Conservation (phyloP, 176 grass and related monocot genomes). For the Themeda triandra region DNA sequence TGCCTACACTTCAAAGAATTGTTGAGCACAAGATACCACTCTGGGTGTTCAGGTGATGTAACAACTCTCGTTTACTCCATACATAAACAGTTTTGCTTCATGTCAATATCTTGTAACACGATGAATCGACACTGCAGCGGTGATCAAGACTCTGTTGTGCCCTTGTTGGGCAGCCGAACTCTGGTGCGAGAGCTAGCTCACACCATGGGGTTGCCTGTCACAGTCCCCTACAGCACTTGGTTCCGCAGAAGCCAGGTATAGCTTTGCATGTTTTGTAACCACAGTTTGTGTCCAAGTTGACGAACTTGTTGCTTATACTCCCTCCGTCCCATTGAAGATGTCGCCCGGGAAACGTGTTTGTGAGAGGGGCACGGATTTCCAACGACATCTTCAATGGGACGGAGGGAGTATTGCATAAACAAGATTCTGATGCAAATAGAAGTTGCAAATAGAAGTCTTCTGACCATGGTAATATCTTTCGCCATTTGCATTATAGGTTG, state of each 20-base stretch:
- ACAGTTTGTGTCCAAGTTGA: not conserved
- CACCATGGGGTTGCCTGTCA: constrained; percentile 61
- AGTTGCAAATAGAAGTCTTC: too few species aligned
- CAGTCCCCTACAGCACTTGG: constrained; percentile 79
- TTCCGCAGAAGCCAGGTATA: constrained; percentile 81
- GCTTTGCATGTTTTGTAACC: not conserved
- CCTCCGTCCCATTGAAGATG: too few species aligned
- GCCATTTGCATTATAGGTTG: constrained; percentile 49
- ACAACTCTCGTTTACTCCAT: not conserved
- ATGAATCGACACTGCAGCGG: constrained; percentile 47
- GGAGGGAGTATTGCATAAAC: not conserved
- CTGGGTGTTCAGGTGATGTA: constrained; percentile 85
- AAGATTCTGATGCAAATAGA: not conserved
- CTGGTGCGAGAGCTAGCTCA: constrained; percentile 90
- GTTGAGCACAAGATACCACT: constrained; percentile 82
- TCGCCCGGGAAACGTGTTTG: too few species aligned
- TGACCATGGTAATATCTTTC: not conserved
- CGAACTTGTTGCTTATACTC: constrained; percentile 10
- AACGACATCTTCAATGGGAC: too few species aligned
- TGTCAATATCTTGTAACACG: constrained; percentile 3
- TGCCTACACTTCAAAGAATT: constrained; percentile 82
- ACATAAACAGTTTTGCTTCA: not conserved
- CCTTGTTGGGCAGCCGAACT: constrained; percentile 79
- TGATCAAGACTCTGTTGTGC: constrained; percentile 98
- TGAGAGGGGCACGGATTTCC: too few species aligned